A percentile compares a stretch with the other conserved stretches of the same genome.
These are phyloP conservation scores for Coix lacrymajobi DNA, from an alignment of 176 grass and related monocot species.

Conservation along the genomic window DNA sequence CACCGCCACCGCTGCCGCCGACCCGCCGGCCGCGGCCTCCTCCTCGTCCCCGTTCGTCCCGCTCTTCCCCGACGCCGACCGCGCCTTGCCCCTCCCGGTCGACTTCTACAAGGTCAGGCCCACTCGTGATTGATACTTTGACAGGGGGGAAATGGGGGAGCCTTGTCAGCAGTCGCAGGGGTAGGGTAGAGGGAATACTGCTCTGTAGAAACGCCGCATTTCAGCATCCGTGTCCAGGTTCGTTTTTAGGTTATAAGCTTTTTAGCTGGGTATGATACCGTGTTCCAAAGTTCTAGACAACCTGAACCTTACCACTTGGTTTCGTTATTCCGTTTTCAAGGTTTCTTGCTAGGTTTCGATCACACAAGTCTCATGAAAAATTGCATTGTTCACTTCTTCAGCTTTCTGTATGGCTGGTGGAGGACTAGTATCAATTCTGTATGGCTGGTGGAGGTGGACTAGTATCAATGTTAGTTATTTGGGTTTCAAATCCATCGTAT, in stretches of 20 bases:
- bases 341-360: not conserved
- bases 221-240: not conserved
- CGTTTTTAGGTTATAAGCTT: not conserved
- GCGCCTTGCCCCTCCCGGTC: constrained; percentile 56
- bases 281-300: not conserved
- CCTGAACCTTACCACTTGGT: too few relatives aligned
- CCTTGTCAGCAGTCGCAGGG: not conserved
- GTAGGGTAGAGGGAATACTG: not conserved
- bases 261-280: not conserved
- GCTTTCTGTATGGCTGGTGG: too few relatives aligned
- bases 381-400: not conserved
- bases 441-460: not conserved
- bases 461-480: not conserved
- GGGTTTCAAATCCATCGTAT: not conserved
- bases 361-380: not conserved
- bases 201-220: not conserved
- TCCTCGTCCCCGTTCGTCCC: constrained; percentile 41
- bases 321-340: not conserved
- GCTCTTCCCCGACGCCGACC: constrained; percentile 54
- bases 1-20: constrained; percentile 9
- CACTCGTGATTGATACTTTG: not conserved
- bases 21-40: constrained; percentile 13
- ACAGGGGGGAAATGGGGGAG: not conserved
- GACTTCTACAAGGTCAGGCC: constrained; percentile 79
- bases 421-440: too few relatives aligned